These are phyloP conservation scores for Dothideomycetes sp. DNA, from an alignment of 2,329 filamentous ascomycete genomes.

Conservation along the genomic window DNA sequence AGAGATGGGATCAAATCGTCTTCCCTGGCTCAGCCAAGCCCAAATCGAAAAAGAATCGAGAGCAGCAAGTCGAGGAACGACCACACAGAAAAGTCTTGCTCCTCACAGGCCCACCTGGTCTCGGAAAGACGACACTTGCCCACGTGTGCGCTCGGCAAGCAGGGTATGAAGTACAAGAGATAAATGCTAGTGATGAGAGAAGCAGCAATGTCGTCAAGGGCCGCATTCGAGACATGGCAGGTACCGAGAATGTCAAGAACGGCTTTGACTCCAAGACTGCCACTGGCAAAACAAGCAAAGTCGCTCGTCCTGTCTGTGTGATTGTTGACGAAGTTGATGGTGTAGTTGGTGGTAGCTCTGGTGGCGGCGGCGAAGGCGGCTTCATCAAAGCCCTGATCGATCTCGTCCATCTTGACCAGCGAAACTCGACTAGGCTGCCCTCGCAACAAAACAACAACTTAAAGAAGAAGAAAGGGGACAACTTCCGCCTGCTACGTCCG, in stretches of 20 bases:
- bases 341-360: slow-evolving; percentile 68
- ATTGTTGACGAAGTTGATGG: slow-evolving; percentile 96
- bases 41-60: slow-evolving; percentile 38
- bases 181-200: slow-evolving; percentile 94
- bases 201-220: slow-evolving; percentile 83
- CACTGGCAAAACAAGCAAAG: slow-evolving; percentile 51
- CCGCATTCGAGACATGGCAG: slow-evolving; percentile 80
- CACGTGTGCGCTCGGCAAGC: slow-evolving; percentile 94
- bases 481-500: slow-evolving; percentile 76
- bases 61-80: slow-evolving; percentile 51
- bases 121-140: slow-evolving; percentile 92
- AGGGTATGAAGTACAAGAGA: slow-evolving; percentile 91
- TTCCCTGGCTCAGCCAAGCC: slow-evolving; percentile 65
- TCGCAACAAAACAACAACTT: slow-evolving; percentile 18
- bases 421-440: slow-evolving; percentile 44
- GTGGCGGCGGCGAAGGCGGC: slow-evolving; percentile 69
- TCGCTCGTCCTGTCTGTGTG: slow-evolving; percentile 80
- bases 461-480: slow-evolving; percentile 68
- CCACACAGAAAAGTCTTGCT: slow-evolving; percentile 79
- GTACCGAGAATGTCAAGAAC: slow-evolving; percentile 76
- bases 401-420: slow-evolving; percentile 74
- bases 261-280: slow-evolving; percentile 47
- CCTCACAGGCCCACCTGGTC: slow-evolving; percentile 79
- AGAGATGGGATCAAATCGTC: slow-evolving; percentile 84
- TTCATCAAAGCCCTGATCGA: slow-evolving; percentile 95